These are phyloP conservation scores for Phytophthora pinifolia DNA, from an alignment of 352 stramenopile genomes.

Conservation along the genomic window DNA sequence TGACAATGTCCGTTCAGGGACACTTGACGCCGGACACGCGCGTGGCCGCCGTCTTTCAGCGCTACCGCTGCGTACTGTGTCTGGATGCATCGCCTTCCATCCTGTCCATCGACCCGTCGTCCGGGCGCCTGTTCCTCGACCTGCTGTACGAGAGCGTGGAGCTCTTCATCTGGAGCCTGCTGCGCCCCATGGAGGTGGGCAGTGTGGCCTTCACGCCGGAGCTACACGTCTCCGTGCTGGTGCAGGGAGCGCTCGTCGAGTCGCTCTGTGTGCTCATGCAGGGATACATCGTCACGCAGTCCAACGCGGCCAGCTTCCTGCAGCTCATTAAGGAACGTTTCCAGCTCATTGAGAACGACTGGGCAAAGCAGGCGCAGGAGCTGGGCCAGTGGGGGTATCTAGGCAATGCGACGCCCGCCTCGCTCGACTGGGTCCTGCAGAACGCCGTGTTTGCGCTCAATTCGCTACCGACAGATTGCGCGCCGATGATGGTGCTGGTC, in stretches of 20 bases:
- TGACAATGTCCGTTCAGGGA: constrained; percentile 27
- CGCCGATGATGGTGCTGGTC: constrained; percentile 80
- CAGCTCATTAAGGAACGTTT: constrained; percentile 74
- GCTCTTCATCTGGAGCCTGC: constrained; percentile 73
- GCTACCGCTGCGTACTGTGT: constrained; percentile 83
- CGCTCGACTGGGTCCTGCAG: constrained; percentile 79
- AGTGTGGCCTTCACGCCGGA: constrained; percentile 53
- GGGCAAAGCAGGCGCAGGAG: constrained; percentile 48
- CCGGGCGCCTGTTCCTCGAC: constrained; percentile 77
- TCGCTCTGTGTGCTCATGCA: constrained; percentile 83
- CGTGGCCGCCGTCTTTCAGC: constrained; percentile 65
- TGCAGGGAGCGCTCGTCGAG: constrained; percentile 77
- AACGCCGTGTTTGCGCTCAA: constrained; percentile 88
- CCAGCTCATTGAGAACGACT: constrained; percentile 82
- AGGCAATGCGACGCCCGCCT: constrained; percentile 40
- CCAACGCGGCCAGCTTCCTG: constrained; percentile 60
- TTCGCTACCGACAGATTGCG: constrained; percentile 72
- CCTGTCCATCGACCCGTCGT: constrained; percentile 75
- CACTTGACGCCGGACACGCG: constrained; percentile 46
- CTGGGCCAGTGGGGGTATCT: constrained; percentile 24
- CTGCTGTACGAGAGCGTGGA: constrained; percentile 79
- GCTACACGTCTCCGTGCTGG: constrained; percentile 79
- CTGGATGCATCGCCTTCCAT: constrained; percentile 85
- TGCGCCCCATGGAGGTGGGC: constrained; percentile 62
- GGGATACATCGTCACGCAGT: constrained; percentile 66